These are phyloP conservation scores for Globisporangium canariense DNA, from an alignment of 352 stramenopile genomes.

Conservation along the genomic window DNA sequence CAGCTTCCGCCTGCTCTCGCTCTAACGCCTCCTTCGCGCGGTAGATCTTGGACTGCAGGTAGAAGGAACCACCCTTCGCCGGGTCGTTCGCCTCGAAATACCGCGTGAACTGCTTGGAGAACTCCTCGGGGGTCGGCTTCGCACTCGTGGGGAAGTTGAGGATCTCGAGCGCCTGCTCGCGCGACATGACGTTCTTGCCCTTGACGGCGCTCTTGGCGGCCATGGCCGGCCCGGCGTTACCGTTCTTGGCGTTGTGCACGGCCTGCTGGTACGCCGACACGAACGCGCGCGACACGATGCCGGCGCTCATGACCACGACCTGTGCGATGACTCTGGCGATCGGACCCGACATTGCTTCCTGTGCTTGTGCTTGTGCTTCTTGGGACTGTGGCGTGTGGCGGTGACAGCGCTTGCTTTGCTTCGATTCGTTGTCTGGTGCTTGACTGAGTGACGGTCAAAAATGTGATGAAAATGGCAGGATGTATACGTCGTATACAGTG, in stretches of 20 bases:
- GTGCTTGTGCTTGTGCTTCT: slow-evolving; percentile 2
- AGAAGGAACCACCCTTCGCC: slow-evolving; percentile 89
- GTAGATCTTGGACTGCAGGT: slow-evolving; percentile 92
- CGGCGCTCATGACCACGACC: slow-evolving; percentile 78
- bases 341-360: slow-evolving; percentile 65
- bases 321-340: slow-evolving; percentile 80
- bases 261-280: slow-evolving; percentile 88
- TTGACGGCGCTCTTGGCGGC: slow-evolving; percentile 52
- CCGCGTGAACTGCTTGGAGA: slow-evolving; percentile 83
- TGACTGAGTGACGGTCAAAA: too few relatives aligned
- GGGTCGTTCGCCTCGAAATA: slow-evolving; percentile 90
- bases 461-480: neutral
- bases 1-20: slow-evolving; percentile 17
- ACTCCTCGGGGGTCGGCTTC: slow-evolving; percentile 48
- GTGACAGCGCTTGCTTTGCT: slow-evolving; percentile 9
- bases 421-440: neutral
- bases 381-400: slow-evolving; percentile 4
- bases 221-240: slow-evolving; percentile 53
- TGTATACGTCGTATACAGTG: neutral
- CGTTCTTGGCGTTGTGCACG: slow-evolving; percentile 80
- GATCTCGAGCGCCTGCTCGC: slow-evolving; percentile 74
- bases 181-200: slow-evolving; percentile 77
- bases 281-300: slow-evolving; percentile 84
- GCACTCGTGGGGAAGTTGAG: slow-evolving; percentile 72
- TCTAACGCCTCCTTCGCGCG: slow-evolving; percentile 87